Evolutionary conservation across 2,329 filamentous ascomycete species (phyloP).

Genomic region (Sclerotinia nivalis): DNA sequence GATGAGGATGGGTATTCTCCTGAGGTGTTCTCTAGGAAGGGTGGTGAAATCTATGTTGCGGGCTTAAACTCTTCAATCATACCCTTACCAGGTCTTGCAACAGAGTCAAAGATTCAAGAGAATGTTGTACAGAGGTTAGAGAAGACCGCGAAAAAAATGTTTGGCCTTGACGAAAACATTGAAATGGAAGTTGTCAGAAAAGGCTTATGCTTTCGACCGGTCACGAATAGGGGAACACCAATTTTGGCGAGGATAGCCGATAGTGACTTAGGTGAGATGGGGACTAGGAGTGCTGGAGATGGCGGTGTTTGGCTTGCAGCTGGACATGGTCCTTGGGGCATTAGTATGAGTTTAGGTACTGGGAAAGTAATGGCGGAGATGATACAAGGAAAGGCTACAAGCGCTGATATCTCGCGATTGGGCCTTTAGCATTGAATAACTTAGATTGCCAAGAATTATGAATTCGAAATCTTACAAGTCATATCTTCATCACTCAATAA

Average conservation of each 20-base stretch:
- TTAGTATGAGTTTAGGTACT: constrained; percentile 64
- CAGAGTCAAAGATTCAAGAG: constrained; percentile 50
- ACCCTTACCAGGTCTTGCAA: constrained; percentile 59
- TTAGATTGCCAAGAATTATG: background rate
- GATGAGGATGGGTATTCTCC: constrained; percentile 58
- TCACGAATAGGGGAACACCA: constrained; percentile 63
- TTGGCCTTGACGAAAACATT: constrained; percentile 48
- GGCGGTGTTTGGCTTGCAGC: constrained; percentile 71
- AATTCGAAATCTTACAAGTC: background rate
- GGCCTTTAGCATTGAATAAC: constrained; percentile 37
- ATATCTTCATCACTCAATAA: too few species aligned
- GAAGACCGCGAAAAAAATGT: constrained; percentile 49
- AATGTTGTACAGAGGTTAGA: constrained; percentile 53
- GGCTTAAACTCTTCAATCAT: constrained; percentile 66
- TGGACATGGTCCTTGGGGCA: constrained; percentile 78
- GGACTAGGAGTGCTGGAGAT: constrained; percentile 45
- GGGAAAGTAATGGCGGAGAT: constrained; percentile 71
- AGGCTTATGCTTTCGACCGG: constrained; percentile 72
- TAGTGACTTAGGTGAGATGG: constrained; percentile 51
- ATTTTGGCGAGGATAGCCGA: constrained; percentile 62
- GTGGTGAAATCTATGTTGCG: constrained; percentile 71
- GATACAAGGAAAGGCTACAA: constrained; percentile 58
- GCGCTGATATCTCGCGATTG: constrained; percentile 59
- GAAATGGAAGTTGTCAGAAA: constrained; percentile 64
- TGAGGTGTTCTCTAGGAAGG: constrained; percentile 68